A percentile compares a stretch with the other conserved stretches of the same genome.
These are phyloP conservation scores for Lentinula boryana DNA, from an alignment of 768 basidiomycete genomes.

Conservation along the genomic window DNA sequence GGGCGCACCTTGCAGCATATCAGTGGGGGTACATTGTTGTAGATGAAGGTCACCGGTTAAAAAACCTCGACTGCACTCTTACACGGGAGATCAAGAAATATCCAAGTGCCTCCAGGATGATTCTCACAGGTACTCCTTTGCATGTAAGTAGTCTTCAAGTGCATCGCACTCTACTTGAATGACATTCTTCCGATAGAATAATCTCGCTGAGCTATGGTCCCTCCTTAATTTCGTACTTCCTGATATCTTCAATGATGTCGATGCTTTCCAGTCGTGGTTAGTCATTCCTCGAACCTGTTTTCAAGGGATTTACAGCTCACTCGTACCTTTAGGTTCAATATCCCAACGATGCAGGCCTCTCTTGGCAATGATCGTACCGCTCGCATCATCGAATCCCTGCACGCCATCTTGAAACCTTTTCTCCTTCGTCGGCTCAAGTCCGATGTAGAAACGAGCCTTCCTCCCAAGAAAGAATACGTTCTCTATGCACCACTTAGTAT, in stretches of 20 bases:
- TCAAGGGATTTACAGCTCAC: slow-evolving; percentile 20
- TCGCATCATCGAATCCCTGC: slow-evolving; percentile 71
- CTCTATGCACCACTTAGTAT: slow-evolving; percentile 85
- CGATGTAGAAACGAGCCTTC: slow-evolving; percentile 76
- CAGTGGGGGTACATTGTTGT: slow-evolving; percentile 93
- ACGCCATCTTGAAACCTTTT: slow-evolving; percentile 93
- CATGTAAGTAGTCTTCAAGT: slow-evolving; percentile 51
- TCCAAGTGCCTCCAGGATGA: slow-evolving; percentile 78
- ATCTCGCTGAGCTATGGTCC: slow-evolving; percentile 91
- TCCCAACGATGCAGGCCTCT: slow-evolving; percentile 54
- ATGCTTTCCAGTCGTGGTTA: slow-evolving; percentile 87
- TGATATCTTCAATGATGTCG: slow-evolving; percentile 85
- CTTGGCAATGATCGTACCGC: slow-evolving; percentile 55
- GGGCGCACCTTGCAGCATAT: slow-evolving; percentile 51
- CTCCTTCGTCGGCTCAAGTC: slow-evolving; percentile 85
- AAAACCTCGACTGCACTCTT: slow-evolving; percentile 89
- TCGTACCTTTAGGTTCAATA: slow-evolving; percentile 51
- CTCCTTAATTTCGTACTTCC: slow-evolving; percentile 95
- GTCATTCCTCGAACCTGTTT: slow-evolving; percentile 10
- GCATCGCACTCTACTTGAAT: background rate
- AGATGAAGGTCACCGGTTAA: slow-evolving; percentile 91
- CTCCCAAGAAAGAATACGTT: slow-evolving; percentile 92
- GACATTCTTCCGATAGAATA: slow-evolving; percentile 63
- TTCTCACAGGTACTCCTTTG: slow-evolving; percentile 93
- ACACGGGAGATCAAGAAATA: slow-evolving; percentile 90